Evolutionary conservation across 2,329 filamentous ascomycete genomes (phyloP).

Genomic region (Sarocladiaceae sp.): DNA sequence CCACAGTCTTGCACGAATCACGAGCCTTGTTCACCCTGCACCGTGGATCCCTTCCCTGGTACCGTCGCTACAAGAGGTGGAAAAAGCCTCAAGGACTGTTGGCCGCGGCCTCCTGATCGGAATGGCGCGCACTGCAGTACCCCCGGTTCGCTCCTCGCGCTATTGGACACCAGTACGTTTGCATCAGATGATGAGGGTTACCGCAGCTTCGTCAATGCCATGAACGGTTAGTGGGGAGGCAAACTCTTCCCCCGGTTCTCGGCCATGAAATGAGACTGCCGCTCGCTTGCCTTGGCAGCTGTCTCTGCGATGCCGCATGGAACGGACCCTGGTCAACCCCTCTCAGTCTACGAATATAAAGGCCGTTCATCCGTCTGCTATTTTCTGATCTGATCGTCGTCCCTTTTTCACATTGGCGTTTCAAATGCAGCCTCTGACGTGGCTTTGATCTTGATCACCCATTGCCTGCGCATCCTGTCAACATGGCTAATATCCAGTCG

Average conservation of each 20-base stretch:
- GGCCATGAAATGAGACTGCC: too few species aligned
- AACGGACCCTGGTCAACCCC: background rate
- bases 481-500: background rate
- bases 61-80: background rate
- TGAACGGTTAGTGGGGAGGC: background rate
- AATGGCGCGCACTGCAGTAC: background rate
- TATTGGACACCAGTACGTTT: background rate
- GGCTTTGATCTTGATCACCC: background rate
- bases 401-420: background rate
- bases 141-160: background rate
- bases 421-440: background rate
- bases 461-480: too few species aligned
- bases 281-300: background rate
- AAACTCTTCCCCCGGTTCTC: too few species aligned
- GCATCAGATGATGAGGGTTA: background rate
- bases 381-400: background rate
- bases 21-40: background rate
- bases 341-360: background rate
- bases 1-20: background rate
- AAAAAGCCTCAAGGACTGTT: conserved; percentile 1
- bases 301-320: background rate
- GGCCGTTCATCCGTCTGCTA: background rate
- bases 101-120: background rate
- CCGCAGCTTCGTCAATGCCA: background rate
- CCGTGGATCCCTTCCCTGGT: background rate